These are phyloP conservation scores for Wickerhamiella occidentalis DNA, from an alignment of 805 yeast genomes.

Conservation along the genomic window DNA sequence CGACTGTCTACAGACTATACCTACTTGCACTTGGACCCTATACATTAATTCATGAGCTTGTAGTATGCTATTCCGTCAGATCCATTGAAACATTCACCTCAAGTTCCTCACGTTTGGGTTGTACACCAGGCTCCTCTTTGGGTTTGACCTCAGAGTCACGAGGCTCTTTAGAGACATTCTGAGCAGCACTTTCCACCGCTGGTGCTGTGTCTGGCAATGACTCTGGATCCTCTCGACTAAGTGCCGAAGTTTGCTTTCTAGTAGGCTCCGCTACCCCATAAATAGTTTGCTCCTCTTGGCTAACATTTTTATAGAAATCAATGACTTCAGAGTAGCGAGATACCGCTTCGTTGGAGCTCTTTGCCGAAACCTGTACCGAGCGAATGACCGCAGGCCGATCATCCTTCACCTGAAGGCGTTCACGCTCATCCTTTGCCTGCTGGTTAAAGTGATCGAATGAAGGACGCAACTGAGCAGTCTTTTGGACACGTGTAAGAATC, in stretches of 20 bases:
- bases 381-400: constrained; percentile 38
- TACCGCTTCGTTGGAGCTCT: constrained; percentile 43
- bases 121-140: not conserved
- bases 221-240: not conserved
- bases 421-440: constrained; percentile 26
- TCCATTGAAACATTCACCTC: not conserved
- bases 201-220: not conserved
- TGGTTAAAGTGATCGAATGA: constrained; percentile 68
- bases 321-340: constrained; percentile 62
- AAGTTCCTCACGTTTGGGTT: not conserved
- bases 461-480: constrained; percentile 70
- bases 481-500: constrained; percentile 51
- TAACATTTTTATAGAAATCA: constrained; percentile 47
- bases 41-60: no score
- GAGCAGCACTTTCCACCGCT: no score
- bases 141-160: not conserved
- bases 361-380: constrained; percentile 68
- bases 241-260: not conserved
- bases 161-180: no score
- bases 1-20: no score
- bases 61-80: no score
- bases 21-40: no score
- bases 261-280: constrained; percentile 7
- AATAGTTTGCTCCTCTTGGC: constrained; percentile 41
- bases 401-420: constrained; percentile 18